Base-by-base conservation (phyloP, 2,329 filamentous ascomycete genomes). In the Chaetomium strumarium region DNA sequence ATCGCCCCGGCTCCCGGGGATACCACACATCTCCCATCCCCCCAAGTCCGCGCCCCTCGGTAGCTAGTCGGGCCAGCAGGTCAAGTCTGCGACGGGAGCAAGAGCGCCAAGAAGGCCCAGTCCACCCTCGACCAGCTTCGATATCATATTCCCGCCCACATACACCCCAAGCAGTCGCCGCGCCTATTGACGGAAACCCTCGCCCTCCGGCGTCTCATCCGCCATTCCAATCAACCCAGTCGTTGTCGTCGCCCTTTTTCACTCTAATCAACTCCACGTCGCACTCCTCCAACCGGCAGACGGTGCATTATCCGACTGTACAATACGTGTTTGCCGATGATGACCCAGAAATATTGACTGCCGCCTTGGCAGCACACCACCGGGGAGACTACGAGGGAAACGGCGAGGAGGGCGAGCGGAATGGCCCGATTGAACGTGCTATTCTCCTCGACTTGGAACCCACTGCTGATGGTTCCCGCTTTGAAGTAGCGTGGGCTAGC, bases 291-390 rank as follows among this genome's bases (percentile, higher is more conserved):
- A 57, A 42, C 31, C 55, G 51, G 13, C 57, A 65, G 20, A 61
- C 88, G 42, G 87, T 89, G 56, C 78, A 89, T 63, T 91, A 97
- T 67, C 93, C 92, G 1, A 83, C 81, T 49, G 83, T 96, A 1
- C 90, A 92, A 72, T 97, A 97, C 72, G 80, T 97, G 64, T 97
- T 99, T 73, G 81, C 82, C 61, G 91, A 97, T 68, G 93, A 97
- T 69, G 90, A 96, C 65, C 80, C 84, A 2, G 86, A 91, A 43
- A 74, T 87, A 41, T 75, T 95, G 36, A 86, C 86, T 1, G 77
- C 82, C 36, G 84, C 86, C 2, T 84, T 68, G 69, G 80, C 66
- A 49, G 72, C 72, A 52, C 70, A 74, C 47, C 66, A 72, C 50
- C 61, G 67, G 14, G 51, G 29, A 5, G 51, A 59, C 20, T 53